Evolutionary conservation across 2,329 filamentous ascomycete genomes (phyloP).

Genomic region (Cordyceps militaris): DNA sequence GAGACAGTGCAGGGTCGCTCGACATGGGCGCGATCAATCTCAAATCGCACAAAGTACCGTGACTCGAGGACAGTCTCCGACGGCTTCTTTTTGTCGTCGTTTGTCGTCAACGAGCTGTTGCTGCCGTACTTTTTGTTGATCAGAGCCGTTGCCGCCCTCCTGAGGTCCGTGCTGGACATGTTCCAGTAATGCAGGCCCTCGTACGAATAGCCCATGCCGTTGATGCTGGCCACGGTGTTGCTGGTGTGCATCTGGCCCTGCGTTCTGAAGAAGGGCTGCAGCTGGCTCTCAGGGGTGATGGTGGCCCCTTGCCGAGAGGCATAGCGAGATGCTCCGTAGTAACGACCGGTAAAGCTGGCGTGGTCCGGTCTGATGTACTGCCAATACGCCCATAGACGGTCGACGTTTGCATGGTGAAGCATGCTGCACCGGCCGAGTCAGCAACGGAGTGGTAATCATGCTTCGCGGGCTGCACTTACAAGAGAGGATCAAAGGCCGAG

Average conservation of each 20-base stretch:
- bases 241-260: constrained; percentile 29
- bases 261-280: constrained; percentile 36
- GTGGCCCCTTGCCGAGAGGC: constrained; percentile 26
- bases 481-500: constrained; percentile 31
- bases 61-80: background rate
- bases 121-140: constrained; percentile 17
- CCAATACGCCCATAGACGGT: constrained; percentile 47
- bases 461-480: constrained; percentile 15
- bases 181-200: constrained; percentile 16
- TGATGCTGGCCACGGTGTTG: constrained; percentile 15
- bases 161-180: constrained; percentile 12
- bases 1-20: constrained; percentile 16
- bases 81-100: background rate
- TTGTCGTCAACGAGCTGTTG: background rate
- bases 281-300: constrained; percentile 29
- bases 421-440: constrained; percentile 17
- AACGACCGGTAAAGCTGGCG: constrained; percentile 22
- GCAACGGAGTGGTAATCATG: background rate
- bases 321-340: constrained; percentile 21
- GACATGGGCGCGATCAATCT: constrained; percentile 16
- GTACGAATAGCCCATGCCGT: constrained; percentile 19
- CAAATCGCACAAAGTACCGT: constrained; percentile 16
- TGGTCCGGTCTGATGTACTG: constrained; percentile 27
- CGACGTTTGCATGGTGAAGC: constrained; percentile 44
- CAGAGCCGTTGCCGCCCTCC: constrained; percentile 9